Conservation (phyloP, 441 rosid genomes). For the Isatis lusitanica region DNA sequence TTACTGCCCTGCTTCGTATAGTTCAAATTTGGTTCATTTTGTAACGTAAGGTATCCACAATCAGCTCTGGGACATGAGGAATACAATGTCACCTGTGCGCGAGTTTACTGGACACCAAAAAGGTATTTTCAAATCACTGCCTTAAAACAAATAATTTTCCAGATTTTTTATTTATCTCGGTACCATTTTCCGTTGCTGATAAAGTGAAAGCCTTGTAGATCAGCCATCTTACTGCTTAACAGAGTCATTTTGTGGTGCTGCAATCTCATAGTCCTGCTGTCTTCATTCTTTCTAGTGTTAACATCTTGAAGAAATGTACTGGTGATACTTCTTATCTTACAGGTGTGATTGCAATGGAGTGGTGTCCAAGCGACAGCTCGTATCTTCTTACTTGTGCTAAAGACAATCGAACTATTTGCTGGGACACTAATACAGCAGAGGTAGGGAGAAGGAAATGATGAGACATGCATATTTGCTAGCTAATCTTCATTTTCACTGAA, state of each 20-base stretch:
- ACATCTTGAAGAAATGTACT: conserved; percentile 5
- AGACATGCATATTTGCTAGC: conserved; percentile 8
- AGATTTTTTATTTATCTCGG: background rate
- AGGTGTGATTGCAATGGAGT: conserved; percentile 99
- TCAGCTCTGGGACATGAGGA: conserved; percentile 99
- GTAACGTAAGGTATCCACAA: conserved; percentile 25
- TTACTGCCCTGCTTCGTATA: conserved; percentile 7
- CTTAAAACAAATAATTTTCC: background rate
- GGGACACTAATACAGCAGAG: conserved; percentile 93
- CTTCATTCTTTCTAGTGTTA: conserved; percentile 12
- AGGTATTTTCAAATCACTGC: conserved; percentile 50
- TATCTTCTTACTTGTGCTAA: conserved; percentile 97
- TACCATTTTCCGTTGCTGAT: background rate
- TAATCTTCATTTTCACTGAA: conserved; percentile 23
- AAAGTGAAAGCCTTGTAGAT: conserved; percentile 5
- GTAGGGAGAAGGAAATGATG: conserved; percentile 38
- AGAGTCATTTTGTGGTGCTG: conserved; percentile 4
- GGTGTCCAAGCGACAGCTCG: conserved; percentile 95
- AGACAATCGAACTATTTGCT: conserved; percentile 97
- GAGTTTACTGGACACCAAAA: conserved; percentile 89
- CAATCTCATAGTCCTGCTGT: conserved; percentile 17
- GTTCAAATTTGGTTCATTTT: conserved; percentile 9
- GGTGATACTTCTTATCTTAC: conserved; percentile 31
- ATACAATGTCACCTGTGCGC: conserved; percentile 79
- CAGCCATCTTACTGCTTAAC: background rate